Evolutionary conservation across 1,284 basidiomycete genomes (phyloP).

Genomic region (Trametes pubescens): DNA sequence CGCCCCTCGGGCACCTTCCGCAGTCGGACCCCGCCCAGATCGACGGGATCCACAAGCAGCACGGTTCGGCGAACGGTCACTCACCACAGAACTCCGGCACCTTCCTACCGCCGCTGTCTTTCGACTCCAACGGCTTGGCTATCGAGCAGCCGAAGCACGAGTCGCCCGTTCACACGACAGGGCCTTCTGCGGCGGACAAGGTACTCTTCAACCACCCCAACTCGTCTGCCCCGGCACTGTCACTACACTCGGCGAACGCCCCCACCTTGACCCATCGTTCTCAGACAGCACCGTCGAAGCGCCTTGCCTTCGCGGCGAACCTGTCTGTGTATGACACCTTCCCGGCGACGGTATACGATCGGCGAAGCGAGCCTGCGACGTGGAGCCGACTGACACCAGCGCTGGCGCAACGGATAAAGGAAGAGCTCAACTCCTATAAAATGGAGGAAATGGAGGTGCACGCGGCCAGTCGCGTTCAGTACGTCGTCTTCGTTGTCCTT

Average conservation of each 20-base stretch:
- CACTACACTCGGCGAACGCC: constrained; percentile 53
- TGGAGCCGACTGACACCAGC: constrained; percentile 96
- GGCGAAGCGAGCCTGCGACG: constrained; percentile 94
- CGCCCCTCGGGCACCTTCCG: constrained; percentile 81
- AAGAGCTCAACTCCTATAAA: constrained; percentile 96
- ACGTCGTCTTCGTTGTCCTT: constrained; percentile 45
- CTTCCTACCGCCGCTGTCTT: constrained; percentile 68
- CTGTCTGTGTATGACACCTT: constrained; percentile 97
- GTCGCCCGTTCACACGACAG: constrained; percentile 32
- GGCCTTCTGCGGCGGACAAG: constrained; percentile 43
- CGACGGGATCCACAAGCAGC: constrained; percentile 78
- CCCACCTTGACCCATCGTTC: constrained; percentile 67
- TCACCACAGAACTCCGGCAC: constrained; percentile 38
- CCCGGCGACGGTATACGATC: constrained; percentile 89
- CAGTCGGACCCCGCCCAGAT: constrained; percentile 86
- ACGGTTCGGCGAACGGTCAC: constrained; percentile 48
- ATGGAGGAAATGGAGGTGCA: constrained; percentile 99
- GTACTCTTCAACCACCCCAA: constrained; percentile 79
- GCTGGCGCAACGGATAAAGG: constrained; percentile 95
- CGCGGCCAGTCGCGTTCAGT: constrained; percentile 87
- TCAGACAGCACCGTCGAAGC: constrained; percentile 73
- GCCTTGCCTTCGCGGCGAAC: constrained; percentile 89
- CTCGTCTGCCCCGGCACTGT: constrained; percentile 89
- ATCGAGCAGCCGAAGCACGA: constrained; percentile 49
- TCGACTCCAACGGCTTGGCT: constrained; percentile 51